Base-by-base conservation (phyloP, 179 eudicot species). In the Patellifolia procumbens region DNA sequence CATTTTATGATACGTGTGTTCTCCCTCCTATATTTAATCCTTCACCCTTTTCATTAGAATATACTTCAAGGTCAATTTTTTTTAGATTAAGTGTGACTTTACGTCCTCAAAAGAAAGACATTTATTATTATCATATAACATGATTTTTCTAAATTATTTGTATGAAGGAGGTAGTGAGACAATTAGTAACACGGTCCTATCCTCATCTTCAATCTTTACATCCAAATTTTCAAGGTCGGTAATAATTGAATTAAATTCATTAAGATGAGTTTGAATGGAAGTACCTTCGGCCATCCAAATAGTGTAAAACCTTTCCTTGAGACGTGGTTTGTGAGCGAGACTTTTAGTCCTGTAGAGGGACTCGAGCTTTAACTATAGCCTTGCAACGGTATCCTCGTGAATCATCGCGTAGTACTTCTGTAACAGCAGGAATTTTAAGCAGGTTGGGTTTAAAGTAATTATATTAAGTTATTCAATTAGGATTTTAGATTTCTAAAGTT, bases 131-230 rank as follows among this genome's bases (percentile, higher is more conserved):
- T n/a, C 56, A 37, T 68, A 68, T 43, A 49, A 34, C 45, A 70
- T 51, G 24, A 49, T 70, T 29, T 51, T 37, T 16, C 49, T 29
- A 32, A 26, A 70, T 60, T 70, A 37, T 28, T 20, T 32, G 48
- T 70, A 70, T 2, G 17, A 70, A 59, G 63, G 43, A 28, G 74
- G 62, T 53, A 34, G 48, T 11, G 26, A 71, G n/a, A n/a, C n/a
- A n/a, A n/a, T n/a, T 1, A 37, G 7, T 37, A 37, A 37, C 42
- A 37, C 42, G 1, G 1, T 7, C 7, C 7, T 37, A 37, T 37
- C 2, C 52, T 48, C 52, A 48, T 48, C 52, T 10, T 48, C 52
- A 48, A 48, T 48, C 17, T 48, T 48, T 2, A 48, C 11, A 15
- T 37, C 42, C 42, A 37, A 1, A 37, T 37, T 37, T 37, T 37